Percentiles rank a stretch among this genome's conserved stretches.
Evolutionary conservation across 208 protist genomes (phyloP).

Genomic region (Acanthamoeba royreba): DNA sequence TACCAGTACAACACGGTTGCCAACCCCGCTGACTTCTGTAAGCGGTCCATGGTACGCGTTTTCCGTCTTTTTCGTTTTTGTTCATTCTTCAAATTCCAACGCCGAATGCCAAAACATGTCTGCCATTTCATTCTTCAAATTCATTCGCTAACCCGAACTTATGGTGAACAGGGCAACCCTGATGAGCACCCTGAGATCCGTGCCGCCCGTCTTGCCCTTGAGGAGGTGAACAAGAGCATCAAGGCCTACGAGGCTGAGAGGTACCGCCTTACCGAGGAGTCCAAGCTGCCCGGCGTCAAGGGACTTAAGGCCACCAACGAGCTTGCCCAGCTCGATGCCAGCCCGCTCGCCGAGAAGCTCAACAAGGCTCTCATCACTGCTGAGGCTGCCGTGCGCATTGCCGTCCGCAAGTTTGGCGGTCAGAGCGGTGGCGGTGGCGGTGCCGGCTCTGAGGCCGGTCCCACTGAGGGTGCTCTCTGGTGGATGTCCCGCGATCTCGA

Average conservation of each 20-base stretch:
- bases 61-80: neutral
- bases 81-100: neutral
- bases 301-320: constrained; percentile 71
- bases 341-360: constrained; percentile 62
- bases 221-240: constrained; percentile 71
- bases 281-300: constrained; percentile 23
- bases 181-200: constrained; percentile 72
- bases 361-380: constrained; percentile 68
- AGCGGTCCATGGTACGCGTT: constrained; percentile 57
- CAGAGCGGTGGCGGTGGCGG: neutral
- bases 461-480: constrained; percentile 57
- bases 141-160: neutral
- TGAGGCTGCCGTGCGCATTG: constrained; percentile 68
- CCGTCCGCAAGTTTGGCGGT: constrained; percentile 68
- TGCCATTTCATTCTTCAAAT: neutral
- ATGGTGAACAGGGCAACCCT: neutral
- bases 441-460: neutral
- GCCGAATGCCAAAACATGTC: neutral
- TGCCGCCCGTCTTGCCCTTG: constrained; percentile 66
- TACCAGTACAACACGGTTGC: constrained; percentile 72
- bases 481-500: constrained; percentile 67
- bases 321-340: constrained; percentile 65
- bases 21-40: constrained; percentile 74
- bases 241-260: constrained; percentile 71
- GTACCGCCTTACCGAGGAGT: constrained; percentile 25